A percentile compares a stretch with the other conserved stretches of the same genome.
Evolutionary conservation across 768 basidiomycete genomes (phyloP).

Genomic region (Russula vinacea): DNA sequence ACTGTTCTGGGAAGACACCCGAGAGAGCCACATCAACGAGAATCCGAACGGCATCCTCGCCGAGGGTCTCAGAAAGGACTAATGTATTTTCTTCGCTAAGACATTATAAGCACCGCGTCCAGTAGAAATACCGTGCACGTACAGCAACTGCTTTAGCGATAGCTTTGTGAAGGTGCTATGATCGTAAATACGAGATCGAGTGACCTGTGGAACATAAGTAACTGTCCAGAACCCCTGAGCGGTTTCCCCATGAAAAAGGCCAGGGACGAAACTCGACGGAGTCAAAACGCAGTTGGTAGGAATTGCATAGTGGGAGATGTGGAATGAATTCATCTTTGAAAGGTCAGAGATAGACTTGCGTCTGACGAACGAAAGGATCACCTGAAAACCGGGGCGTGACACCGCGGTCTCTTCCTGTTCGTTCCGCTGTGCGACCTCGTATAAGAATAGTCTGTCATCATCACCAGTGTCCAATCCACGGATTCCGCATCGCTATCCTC

Average conservation of each 20-base stretch:
- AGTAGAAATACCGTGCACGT: not conserved
- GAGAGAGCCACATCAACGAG: conserved; percentile 3
- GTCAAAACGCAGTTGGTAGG: not conserved
- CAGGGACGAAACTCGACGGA: not conserved
- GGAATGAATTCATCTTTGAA: conserved; percentile 2
- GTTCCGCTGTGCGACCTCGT: conserved; percentile 52
- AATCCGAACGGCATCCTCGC: not conserved
- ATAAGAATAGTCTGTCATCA: conserved; percentile 49
- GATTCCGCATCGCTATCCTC: conserved; percentile 32
- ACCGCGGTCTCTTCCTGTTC: conserved; percentile 53
- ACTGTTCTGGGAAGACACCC: not conserved
- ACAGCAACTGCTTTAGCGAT: not conserved
- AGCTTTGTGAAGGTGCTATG: accelerated
- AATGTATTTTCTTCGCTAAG: not conserved
- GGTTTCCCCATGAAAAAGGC: conserved; percentile 27
- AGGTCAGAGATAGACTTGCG: not conserved
- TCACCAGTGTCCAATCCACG: conserved; percentile 44
- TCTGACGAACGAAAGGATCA: conserved; percentile 29
- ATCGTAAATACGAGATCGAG: not conserved
- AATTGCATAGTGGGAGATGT: not conserved
- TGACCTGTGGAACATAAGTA: not conserved
- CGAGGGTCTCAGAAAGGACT: conserved; percentile 8
- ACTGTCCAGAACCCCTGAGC: conserved; percentile 25
- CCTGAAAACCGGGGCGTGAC: conserved; percentile 46
- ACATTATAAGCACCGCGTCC: not conserved